Evolutionary conservation across 352 stramenopile genomes (phyloP).

Genomic region (Phytopythium ostracodes): DNA sequence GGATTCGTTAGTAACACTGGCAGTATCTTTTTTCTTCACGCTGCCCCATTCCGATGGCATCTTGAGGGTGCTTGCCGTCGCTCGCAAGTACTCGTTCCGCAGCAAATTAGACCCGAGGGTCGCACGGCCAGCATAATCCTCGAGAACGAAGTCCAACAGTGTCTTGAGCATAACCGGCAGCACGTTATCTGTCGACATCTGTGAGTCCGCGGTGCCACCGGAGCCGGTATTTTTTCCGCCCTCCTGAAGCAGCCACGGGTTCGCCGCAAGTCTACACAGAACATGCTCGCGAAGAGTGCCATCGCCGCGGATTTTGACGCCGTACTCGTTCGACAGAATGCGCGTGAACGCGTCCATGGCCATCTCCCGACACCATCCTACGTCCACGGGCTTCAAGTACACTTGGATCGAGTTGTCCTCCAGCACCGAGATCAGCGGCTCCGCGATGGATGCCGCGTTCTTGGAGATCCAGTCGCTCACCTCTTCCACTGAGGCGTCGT

Average conservation of each 20-base stretch:
- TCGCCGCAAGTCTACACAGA: slow-evolving; percentile 63
- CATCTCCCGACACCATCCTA: slow-evolving; percentile 72
- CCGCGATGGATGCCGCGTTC: slow-evolving; percentile 73
- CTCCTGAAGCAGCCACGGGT: slow-evolving; percentile 51
- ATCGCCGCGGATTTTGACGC: slow-evolving; percentile 58
- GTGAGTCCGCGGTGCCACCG: not conserved
- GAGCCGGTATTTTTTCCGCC: slow-evolving; percentile 23
- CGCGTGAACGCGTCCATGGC: slow-evolving; percentile 53
- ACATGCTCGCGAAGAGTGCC: slow-evolving; percentile 59
- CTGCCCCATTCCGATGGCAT: not conserved
- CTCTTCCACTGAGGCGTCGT: slow-evolving; percentile 56
- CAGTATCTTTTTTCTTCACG: not conserved
- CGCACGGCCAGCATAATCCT: slow-evolving; percentile 44
- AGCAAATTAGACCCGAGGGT: slow-evolving; percentile 51
- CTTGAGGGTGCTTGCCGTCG: slow-evolving; percentile 15
- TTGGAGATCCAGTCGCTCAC: slow-evolving; percentile 77
- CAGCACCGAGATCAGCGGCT: slow-evolving; percentile 69
- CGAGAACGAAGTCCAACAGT: slow-evolving; percentile 64
- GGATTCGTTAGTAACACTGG: not conserved
- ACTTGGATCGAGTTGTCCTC: slow-evolving; percentile 77
- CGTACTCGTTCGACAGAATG: slow-evolving; percentile 77
- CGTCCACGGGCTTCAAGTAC: slow-evolving; percentile 58
- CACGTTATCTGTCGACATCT: slow-evolving; percentile 9
- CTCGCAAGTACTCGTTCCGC: slow-evolving; percentile 59
- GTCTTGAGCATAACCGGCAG: slow-evolving; percentile 61